These are phyloP conservation scores for Saccharomycopsis microspora DNA, from an alignment of 805 yeast species.

Conservation along the genomic window DNA sequence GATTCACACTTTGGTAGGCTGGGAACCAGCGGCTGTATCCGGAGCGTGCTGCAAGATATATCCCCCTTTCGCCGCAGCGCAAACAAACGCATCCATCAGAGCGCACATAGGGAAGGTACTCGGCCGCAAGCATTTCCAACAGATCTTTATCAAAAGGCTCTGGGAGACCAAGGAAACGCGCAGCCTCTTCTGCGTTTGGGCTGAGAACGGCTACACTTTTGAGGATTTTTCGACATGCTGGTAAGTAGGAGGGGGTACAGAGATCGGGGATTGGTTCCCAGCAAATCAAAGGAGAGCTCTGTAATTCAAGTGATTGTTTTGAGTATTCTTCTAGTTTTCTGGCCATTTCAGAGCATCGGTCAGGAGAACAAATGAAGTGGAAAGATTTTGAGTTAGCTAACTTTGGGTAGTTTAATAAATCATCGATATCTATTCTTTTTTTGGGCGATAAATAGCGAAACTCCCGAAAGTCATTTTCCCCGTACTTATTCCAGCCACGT, in stretches of 20 bases:
- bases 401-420: slow-evolving; percentile 31
- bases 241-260: slow-evolving; percentile 43
- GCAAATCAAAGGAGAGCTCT: slow-evolving; percentile 25
- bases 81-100: slow-evolving; percentile 40
- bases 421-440: slow-evolving; percentile 44
- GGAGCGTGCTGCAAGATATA: slow-evolving; percentile 31
- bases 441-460: slow-evolving; percentile 58
- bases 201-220: slow-evolving; percentile 47
- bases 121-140: slow-evolving; percentile 32
- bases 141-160: slow-evolving; percentile 30
- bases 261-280: slow-evolving; percentile 87
- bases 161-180: slow-evolving; percentile 41
- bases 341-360: slow-evolving; percentile 41
- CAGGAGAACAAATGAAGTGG: slow-evolving; percentile 70
- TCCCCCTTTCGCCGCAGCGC: slow-evolving; percentile 71
- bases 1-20: slow-evolving; percentile 51
- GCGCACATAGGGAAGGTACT: slow-evolving; percentile 31
- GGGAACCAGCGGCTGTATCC: slow-evolving; percentile 40
- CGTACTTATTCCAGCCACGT: slow-evolving; percentile 71
- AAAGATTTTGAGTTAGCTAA: slow-evolving; percentile 33
- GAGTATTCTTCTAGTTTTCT: slow-evolving; percentile 19
- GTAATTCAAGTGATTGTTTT: slow-evolving; percentile 14
- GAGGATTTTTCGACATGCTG: slow-evolving; percentile 27
- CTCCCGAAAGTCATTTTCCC: slow-evolving; percentile 43
- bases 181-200: slow-evolving; percentile 82